These are phyloP conservation scores for Hysterium pulicare DNA, from an alignment of 2,329 filamentous ascomycete species.

Conservation along the genomic window DNA sequence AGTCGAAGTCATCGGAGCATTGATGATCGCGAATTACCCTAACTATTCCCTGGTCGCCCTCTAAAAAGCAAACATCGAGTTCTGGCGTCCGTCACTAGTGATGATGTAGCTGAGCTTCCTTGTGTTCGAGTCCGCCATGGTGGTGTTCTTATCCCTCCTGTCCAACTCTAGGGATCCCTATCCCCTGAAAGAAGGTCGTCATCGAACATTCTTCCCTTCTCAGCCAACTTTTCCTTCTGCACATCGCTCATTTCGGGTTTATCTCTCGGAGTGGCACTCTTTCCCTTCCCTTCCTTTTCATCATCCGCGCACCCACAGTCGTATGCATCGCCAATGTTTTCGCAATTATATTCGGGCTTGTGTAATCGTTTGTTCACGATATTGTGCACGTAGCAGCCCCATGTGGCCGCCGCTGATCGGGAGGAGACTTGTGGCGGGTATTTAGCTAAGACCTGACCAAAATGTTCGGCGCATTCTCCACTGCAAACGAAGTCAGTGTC, in stretches of 20 bases:
- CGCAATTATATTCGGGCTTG: slow-evolving; percentile 62
- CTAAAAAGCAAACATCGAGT: slow-evolving; percentile 3
- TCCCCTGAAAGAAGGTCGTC: slow-evolving; percentile 4
- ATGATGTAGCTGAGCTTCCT: slow-evolving; percentile 1
- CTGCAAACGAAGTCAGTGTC: slow-evolving; percentile 36
- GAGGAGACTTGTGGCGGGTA: slow-evolving; percentile 64
- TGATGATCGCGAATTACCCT: slow-evolving; percentile 5
- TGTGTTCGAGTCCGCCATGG: neutral
- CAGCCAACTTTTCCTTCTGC: slow-evolving; percentile 2
- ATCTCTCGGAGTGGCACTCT: neutral
- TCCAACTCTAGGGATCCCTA: neutral
- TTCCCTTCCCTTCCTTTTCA: slow-evolving; percentile 32
- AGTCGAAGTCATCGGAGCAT: slow-evolving; percentile 14
- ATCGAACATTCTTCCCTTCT: slow-evolving; percentile 4
- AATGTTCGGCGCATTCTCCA: slow-evolving; percentile 64
- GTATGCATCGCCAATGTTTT: slow-evolving; percentile 63
- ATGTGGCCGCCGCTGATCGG: slow-evolving; percentile 59
- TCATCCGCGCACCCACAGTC: slow-evolving; percentile 64
- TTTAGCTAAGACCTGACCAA: slow-evolving; percentile 58
- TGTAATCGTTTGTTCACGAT: slow-evolving; percentile 61
- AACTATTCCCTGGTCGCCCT: slow-evolving; percentile 7
- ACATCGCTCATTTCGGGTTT: slow-evolving; percentile 7
- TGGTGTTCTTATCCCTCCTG: slow-evolving; percentile 1
- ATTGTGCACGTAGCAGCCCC: slow-evolving; percentile 66
- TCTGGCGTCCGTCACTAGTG: slow-evolving; percentile 7